These are phyloP conservation scores for Coemansia sp. DNA, from an alignment of 192 early-diverging fungal genomes.

Conservation along the genomic window DNA sequence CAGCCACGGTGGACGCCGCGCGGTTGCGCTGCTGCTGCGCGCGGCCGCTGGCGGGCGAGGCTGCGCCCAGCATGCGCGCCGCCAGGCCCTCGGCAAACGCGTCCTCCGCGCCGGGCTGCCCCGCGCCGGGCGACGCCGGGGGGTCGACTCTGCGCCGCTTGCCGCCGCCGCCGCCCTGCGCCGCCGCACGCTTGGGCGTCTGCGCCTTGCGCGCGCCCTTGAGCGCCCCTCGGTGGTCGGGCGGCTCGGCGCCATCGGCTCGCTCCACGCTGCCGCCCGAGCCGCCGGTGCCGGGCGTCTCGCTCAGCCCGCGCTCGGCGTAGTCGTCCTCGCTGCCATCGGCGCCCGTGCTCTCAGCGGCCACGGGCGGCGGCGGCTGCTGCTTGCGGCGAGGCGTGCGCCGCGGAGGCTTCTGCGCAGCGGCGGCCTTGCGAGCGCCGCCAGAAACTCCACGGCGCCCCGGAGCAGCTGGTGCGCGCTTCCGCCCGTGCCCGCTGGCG, in stretches of 20 bases:
- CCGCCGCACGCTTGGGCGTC: conserved; percentile 17
- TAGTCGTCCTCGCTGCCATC: conserved; percentile 3
- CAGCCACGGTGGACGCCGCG: conserved; percentile 22
- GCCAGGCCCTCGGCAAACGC: conserved; percentile 26
- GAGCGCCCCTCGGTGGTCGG: conserved; percentile 1
- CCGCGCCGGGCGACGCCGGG: neutral
- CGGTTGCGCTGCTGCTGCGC: conserved; percentile 20
- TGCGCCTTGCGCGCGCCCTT: conserved; percentile 17
- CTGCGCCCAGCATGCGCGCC: conserved; percentile 31
- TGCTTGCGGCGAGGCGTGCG: neutral
- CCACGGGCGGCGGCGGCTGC: neutral
- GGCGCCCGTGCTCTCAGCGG: neutral
- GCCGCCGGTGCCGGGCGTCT: neutral
- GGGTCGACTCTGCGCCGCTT: neutral
- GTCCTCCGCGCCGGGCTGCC: neutral
- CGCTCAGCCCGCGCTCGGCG: neutral
- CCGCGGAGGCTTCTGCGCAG: conserved; percentile 6
- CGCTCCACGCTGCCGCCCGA: neutral
- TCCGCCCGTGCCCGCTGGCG: neutral
- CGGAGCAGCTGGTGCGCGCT: neutral
- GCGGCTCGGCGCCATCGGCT: neutral
- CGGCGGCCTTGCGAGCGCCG: neutral
- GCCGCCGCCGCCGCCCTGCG: neutral
- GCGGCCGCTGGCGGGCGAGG: neutral
- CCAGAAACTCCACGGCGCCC: neutral